These are phyloP conservation scores for Amyloporia xantha DNA, from an alignment of 768 basidiomycete genomes.

Conservation along the genomic window DNA sequence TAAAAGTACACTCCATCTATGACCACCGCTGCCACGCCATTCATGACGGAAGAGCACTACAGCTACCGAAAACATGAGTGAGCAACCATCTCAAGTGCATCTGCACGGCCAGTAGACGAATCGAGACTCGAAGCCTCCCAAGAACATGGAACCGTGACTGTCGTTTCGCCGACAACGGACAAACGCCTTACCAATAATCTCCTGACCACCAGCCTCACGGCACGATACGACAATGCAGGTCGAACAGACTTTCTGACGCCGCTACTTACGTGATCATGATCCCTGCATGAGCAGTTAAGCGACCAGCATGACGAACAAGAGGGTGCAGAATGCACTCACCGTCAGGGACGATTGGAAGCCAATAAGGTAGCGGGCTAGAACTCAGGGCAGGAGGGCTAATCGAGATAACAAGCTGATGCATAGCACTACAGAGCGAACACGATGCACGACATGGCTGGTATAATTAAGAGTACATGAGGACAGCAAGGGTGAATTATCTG, in stretches of 20 bases:
- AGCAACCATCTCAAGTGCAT: background rate
- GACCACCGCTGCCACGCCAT: background rate
- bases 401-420: background rate
- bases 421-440: constrained; percentile 5
- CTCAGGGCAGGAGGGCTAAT: too few species aligned
- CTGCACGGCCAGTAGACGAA: background rate
- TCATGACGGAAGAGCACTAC: background rate
- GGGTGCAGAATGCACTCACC: too few species aligned
- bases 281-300: background rate
- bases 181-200: background rate
- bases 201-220: background rate
- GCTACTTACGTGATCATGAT: background rate
- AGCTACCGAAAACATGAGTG: background rate
- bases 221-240: background rate
- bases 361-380: too few species aligned
- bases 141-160: background rate
- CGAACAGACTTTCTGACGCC: too few species aligned
- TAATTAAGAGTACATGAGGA: background rate
- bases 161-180: background rate
- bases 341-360: too few species aligned
- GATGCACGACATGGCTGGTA: background rate
- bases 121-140: background rate
- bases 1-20: background rate
- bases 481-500: constrained; percentile 1
- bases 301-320: background rate